Percentiles rank a stretch among this genome's conserved stretches.
These are phyloP conservation scores for Tricholoma bakamatsutake DNA, from an alignment of 768 basidiomycete species.

Conservation along the genomic window DNA sequence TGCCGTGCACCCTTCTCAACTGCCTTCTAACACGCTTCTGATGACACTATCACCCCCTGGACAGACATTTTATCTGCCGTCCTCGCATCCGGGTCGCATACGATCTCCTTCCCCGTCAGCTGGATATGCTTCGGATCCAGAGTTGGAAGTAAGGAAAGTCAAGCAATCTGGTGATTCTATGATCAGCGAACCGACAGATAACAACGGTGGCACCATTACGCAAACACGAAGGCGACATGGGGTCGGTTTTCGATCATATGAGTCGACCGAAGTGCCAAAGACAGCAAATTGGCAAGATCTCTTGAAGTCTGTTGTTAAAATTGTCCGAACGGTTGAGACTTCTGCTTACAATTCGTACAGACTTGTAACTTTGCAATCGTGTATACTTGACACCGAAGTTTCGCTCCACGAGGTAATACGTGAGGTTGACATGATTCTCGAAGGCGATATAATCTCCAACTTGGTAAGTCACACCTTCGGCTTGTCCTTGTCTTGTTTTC, in stretches of 20 bases:
- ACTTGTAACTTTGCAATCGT: slow-evolving; percentile 46
- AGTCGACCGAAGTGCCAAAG: slow-evolving; percentile 20
- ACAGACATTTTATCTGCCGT: slow-evolving; percentile 53
- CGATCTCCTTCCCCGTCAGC: slow-evolving; percentile 51
- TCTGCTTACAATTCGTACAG: slow-evolving; percentile 25
- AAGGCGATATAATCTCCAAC: slow-evolving; percentile 30
- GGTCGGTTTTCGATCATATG: slow-evolving; percentile 15
- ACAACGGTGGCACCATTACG: slow-evolving; percentile 13
- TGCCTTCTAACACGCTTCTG: slow-evolving; percentile 73
- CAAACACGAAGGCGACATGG: slow-evolving; percentile 29
- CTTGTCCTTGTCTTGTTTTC: slow-evolving; percentile 1
- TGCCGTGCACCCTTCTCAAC: slow-evolving; percentile 26
- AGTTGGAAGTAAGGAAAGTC: slow-evolving; percentile 42
- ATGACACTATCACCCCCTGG: slow-evolving; percentile 59
- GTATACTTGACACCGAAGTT: slow-evolving; percentile 43
- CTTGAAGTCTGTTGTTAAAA: slow-evolving; percentile 47
- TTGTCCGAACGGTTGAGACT: slow-evolving; percentile 1
- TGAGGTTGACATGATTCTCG: slow-evolving; percentile 43
- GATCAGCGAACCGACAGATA: slow-evolving; percentile 6
- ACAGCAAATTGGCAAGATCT: slow-evolving; percentile 66
- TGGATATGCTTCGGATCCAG: slow-evolving; percentile 72
- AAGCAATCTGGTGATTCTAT: slow-evolving; percentile 21
- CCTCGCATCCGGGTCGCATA: slow-evolving; percentile 23
- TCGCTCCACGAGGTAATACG: slow-evolving; percentile 43
- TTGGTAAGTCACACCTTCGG: slow-evolving; percentile 34